These are phyloP conservation scores for Ceratobasidium sp. DNA, from an alignment of 1,284 basidiomycete species.

Conservation along the genomic window DNA sequence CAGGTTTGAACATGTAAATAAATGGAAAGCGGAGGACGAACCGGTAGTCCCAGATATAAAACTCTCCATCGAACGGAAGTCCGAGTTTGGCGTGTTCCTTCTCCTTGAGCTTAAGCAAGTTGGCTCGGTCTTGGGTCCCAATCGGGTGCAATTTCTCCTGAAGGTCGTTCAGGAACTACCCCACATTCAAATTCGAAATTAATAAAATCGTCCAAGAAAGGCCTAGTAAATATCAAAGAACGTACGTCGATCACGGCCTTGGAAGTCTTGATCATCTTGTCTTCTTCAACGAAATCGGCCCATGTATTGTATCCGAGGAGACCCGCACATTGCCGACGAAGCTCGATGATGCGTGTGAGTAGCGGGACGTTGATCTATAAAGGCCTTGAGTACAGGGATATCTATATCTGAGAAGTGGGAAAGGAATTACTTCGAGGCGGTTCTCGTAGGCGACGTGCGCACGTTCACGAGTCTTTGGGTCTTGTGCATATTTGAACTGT, in stretches of 20 bases:
- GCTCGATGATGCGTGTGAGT: slow-evolving; percentile 72
- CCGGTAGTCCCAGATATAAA: slow-evolving; percentile 78
- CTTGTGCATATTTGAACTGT: slow-evolving; percentile 82
- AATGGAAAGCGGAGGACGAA: slow-evolving; percentile 33
- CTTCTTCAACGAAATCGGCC: slow-evolving; percentile 84
- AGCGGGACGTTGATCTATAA: slow-evolving; percentile 72
- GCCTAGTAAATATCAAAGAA: background rate
- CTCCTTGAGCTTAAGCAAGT: slow-evolving; percentile 77
- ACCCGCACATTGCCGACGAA: slow-evolving; percentile 76
- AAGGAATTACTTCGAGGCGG: slow-evolving; percentile 62
- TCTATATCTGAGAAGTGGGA: no score
- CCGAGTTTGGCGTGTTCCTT: slow-evolving; percentile 73
- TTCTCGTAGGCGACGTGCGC: slow-evolving; percentile 77
- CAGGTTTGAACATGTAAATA: background rate
- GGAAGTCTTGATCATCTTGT: slow-evolving; percentile 85
- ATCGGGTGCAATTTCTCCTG: slow-evolving; percentile 80
- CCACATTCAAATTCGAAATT: background rate
- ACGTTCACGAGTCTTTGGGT: slow-evolving; percentile 73
- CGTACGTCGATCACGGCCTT: slow-evolving; percentile 68
- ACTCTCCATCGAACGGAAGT: slow-evolving; percentile 73
- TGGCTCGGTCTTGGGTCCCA: slow-evolving; percentile 73
- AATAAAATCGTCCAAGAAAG: background rate
- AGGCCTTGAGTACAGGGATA: background rate
- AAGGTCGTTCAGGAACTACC: slow-evolving; percentile 78
- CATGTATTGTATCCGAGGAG: slow-evolving; percentile 82